Base-by-base conservation (phyloP, 2,329 filamentous ascomycete genomes). In the Penicillium polonicum region DNA sequence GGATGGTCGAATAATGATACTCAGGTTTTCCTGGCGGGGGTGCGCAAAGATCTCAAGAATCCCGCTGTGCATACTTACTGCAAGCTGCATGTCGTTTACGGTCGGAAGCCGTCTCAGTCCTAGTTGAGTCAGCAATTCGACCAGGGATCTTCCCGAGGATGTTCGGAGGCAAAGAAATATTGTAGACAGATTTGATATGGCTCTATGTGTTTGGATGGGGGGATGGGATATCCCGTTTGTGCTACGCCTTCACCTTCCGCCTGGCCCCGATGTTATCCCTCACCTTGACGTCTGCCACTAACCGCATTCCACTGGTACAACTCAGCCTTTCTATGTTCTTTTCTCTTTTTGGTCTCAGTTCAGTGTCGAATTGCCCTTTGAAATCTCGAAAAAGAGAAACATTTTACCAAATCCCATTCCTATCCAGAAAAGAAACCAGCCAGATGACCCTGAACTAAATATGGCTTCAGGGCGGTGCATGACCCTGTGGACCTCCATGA, bases 1-100 rank as follows among this genome's bases (percentile, higher is more conserved):
- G 73, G 73, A 1, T 77, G 74, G 74, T 67, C 59, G 0, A 66
- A 71, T 31, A 69, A 71, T 23, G 68, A 77, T 52, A 74, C 78
- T 4, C 67, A 76, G 53, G 61, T 74, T 1, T 73, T 78, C 13
- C 57, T 77, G 45, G 70, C 69, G 5, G 68, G 71, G 13, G 76
- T 78, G 4, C 74, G 72, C 49, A 69, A 60, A 51, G 76, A 78
- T 61, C 57, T 77, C 38, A 66, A 66, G 48, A 70, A 78, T 64
- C 70, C 64, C 21, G 59, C 55, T 5, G 68, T 77, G 50, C 76
- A 78, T 65, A 69, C 70, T 4, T 77, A 76, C 66, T 64, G 66
- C 41, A 66, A 63, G 45, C 23, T 70, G n/a, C 69, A 73, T 58
- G 52, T 72, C 38, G 66, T 73, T 5, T 72, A 71, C 54, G 72